phyloP scores from a whole-genome alignment of 2,329 filamentous ascomycete species.

The Ascochyta pisi region DNA sequence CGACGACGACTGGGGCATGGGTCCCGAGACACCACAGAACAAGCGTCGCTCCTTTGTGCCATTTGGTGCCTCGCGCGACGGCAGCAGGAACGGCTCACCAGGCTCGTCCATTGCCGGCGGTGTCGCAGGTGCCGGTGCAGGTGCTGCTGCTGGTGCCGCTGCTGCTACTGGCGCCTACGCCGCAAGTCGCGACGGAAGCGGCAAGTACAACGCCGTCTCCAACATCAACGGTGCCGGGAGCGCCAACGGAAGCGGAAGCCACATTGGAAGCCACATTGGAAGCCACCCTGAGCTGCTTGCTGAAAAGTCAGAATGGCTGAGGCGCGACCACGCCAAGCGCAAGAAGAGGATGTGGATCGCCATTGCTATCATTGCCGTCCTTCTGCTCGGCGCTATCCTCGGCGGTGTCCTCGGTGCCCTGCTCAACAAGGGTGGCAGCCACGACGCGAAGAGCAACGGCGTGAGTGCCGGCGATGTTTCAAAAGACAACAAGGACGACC shows the following conservation, averaged over 20 bases:
- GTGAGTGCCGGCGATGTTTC: conserved; percentile 53
- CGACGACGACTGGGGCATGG: conserved; percentile 85
- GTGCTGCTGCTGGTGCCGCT: conserved; percentile 47
- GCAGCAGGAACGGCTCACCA: conserved; percentile 51
- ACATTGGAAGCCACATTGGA: conserved; percentile 9
- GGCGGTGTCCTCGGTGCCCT: conserved; percentile 78
- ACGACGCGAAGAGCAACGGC: conserved; percentile 28
- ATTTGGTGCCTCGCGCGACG: conserved; percentile 54
- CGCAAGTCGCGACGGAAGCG: conserved; percentile 46
- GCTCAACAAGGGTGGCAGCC: conserved; percentile 57
- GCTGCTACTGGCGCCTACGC: conserved; percentile 5
- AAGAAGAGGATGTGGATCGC: conserved; percentile 75
- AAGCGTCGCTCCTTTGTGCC: conserved; percentile 65
- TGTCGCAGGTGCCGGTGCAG: conserved; percentile 54
- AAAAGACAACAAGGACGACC: conserved; percentile 74
- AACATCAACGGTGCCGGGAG: conserved; percentile 24
- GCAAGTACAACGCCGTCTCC: conserved; percentile 66
- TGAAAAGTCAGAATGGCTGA: conserved; percentile 73
- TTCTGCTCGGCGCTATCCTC: conserved; percentile 74
- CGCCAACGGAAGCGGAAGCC: conserved; percentile 10
- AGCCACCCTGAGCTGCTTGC: conserved; percentile 33
- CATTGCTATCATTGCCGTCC: conserved; percentile 65
- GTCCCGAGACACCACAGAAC: conserved; percentile 55
- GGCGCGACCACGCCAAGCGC: conserved; percentile 59
- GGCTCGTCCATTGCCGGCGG: conserved; percentile 46